Base-by-base conservation (phyloP, 2,329 filamentous ascomycete genomes). In the Chrysoporthe austroafricana region DNA sequence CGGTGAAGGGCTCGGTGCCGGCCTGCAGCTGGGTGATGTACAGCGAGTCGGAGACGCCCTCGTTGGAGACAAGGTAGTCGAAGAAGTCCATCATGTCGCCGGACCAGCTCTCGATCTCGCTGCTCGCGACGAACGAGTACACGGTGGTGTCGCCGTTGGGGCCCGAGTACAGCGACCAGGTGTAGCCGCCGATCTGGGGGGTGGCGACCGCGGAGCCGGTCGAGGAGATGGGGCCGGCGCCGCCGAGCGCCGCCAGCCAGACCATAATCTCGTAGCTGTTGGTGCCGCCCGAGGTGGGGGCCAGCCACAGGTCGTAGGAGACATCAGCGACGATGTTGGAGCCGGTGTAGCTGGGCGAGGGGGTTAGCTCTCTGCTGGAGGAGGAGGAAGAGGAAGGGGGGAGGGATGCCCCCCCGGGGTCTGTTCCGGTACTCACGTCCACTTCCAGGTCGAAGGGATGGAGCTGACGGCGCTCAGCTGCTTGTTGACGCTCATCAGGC, bases 241-340 rank as follows among this genome's bases (percentile, higher is more conserved):
- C 86, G 42, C 87, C 88, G 59, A 86, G 79, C 2, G 83, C 81
- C 1, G 80, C 84, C 58, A 89, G 79, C 88, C 88, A 90, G 73
- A 90, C 81, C 88, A 90, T 90, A 75, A 90, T 82, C 77, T 90
- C 88, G 75, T 88, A 88, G 73, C 86, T 78, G 39, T 83, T 73
- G 6, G 67, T 74, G 59, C 75, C 76, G 1, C 82, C 78, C 13
- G 80, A 79, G 14, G 82, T 80, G 18, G 78, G 78, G 16, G 80
- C 79, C 43, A 87, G 86, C 80, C 89, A 90, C 52, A 89, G 76
- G 74, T 89, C 86, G 74, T 89, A 90, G 16, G 86, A 79, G 2
- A 90, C 87, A 73, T 90, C 81, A 50, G 85, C 83, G 36, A 88
- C 79, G 63, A 79, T 66, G 57, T 73, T 72, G 26, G 50, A 73